These are phyloP conservation scores for Phyllachora maydis DNA, from an alignment of 2,329 filamentous ascomycete species.

Conservation along the genomic window DNA sequence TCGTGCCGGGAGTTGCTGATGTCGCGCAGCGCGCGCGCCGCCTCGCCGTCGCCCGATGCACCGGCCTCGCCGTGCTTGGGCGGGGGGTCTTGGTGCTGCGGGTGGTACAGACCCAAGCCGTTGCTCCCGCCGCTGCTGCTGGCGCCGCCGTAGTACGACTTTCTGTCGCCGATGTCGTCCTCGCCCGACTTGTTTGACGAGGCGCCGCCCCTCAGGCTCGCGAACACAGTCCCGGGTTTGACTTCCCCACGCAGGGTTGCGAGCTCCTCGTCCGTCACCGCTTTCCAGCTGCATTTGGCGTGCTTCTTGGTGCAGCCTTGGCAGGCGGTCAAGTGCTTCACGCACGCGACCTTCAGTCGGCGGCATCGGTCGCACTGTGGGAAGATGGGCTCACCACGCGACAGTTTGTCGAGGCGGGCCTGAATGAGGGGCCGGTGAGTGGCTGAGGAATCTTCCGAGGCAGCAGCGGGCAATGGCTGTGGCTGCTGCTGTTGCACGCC, in stretches of 20 bases:
- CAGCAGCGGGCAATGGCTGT: slow-evolving; percentile 7
- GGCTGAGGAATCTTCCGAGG: slow-evolving; percentile 11
- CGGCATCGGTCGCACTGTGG: slow-evolving; percentile 74
- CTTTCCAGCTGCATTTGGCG: slow-evolving; percentile 71
- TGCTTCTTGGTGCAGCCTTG: slow-evolving; percentile 81
- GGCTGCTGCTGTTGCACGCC: slow-evolving; percentile 1
- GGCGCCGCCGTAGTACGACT: too few species aligned
- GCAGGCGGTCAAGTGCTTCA: slow-evolving; percentile 74
- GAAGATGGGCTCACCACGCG: slow-evolving; percentile 53
- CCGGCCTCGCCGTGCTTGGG: too few species aligned
- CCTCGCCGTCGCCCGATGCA: too few species aligned
- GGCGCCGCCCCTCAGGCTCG: too few species aligned
- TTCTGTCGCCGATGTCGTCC: too few species aligned
- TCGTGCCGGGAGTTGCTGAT: too few species aligned
- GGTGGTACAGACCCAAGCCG: too few species aligned
- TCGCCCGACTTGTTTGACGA: too few species aligned
- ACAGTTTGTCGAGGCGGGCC: slow-evolving; percentile 53
- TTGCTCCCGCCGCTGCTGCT: too few species aligned
- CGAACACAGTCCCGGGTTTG: too few species aligned
- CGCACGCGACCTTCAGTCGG: slow-evolving; percentile 57
- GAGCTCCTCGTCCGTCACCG: slow-evolving; percentile 53
- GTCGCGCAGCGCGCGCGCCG: too few species aligned
- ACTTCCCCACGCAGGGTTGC: not conserved
- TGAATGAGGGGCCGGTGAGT: slow-evolving; percentile 37
- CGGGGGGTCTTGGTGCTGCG: too few species aligned